Conservation (phyloP, 2,329 filamentous ascomycete genomes). For the Phoma sp. region DNA sequence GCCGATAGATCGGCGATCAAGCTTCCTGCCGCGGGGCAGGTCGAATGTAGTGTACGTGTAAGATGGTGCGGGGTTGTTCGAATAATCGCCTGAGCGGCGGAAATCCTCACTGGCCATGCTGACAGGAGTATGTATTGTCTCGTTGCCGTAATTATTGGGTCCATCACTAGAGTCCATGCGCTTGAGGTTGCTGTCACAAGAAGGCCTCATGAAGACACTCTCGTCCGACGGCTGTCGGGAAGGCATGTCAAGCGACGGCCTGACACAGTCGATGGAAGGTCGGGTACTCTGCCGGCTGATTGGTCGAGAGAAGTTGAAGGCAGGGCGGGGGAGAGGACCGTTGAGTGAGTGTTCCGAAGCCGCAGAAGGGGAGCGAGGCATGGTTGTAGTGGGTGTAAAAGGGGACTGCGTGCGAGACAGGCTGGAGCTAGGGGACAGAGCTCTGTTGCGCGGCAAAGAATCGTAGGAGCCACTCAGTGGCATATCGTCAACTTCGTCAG, state of each 20-base stretch:
- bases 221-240: conserved; percentile 48
- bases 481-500: conserved; percentile 74
- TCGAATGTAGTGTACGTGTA: conserved; percentile 88
- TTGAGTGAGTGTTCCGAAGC: conserved; percentile 79
- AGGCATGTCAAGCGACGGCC: conserved; percentile 45
- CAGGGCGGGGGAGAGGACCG: conserved; percentile 70
- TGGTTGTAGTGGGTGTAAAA: conserved; percentile 65
- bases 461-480: conserved; percentile 67
- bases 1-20: conserved; percentile 66
- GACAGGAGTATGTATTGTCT: conserved; percentile 71
- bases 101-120: conserved; percentile 77
- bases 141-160: conserved; percentile 67
- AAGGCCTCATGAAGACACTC: conserved; percentile 47
- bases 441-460: conserved; percentile 69
- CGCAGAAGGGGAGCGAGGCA: conserved; percentile 81
- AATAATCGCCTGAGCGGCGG: conserved; percentile 60
- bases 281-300: conserved; percentile 74
- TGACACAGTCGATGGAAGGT: conserved; percentile 52
- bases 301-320: conserved; percentile 94
- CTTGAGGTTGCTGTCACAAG: conserved; percentile 47
- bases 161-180: conserved; percentile 52
- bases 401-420: conserved; percentile 68
- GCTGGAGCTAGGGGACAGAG: conserved; percentile 76
- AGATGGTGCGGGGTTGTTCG: conserved; percentile 67
- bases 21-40: conserved; percentile 80